These are phyloP conservation scores for Trichoderma arundinaceum DNA, from an alignment of 2,329 filamentous ascomycete genomes.

Conservation along the genomic window DNA sequence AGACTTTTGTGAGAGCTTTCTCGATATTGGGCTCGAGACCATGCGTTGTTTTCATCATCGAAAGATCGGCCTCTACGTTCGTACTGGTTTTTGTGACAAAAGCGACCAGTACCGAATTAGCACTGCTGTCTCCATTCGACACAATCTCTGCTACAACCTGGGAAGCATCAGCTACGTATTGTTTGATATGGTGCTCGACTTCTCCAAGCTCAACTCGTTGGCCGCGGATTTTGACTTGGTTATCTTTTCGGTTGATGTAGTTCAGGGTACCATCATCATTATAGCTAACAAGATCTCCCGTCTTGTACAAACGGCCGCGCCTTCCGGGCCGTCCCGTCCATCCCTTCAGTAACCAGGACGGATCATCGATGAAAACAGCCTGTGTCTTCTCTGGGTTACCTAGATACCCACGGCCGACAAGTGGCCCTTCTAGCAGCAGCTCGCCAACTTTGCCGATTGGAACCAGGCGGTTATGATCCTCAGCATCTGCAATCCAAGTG, in stretches of 20 bases:
- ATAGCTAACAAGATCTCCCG: conserved; percentile 41
- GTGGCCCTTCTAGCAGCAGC: conserved; percentile 55
- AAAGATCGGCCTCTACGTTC: too few relatives aligned
- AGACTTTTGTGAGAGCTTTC: too few relatives aligned
- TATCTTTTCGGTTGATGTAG: conserved; percentile 37
- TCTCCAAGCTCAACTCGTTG: conserved; percentile 35
- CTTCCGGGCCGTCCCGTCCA: conserved; percentile 30
- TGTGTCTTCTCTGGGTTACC: conserved; percentile 57
- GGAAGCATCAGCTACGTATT: conserved; percentile 2
- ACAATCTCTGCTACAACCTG: conserved; percentile 10
- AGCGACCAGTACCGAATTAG: too few relatives aligned
- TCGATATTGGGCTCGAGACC: not conserved
- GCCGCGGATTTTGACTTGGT: conserved; percentile 40
- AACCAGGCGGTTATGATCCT: conserved; percentile 46
- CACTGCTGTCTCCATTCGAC: conserved; percentile 19
- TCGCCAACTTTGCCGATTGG: conserved; percentile 52
- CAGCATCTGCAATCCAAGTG: conserved; percentile 50
- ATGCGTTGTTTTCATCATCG: too few relatives aligned
- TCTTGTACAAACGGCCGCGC: conserved; percentile 31
- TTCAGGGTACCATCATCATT: conserved; percentile 37
- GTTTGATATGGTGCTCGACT: conserved; percentile 29
- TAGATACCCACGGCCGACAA: conserved; percentile 61
- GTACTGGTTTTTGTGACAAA: not conserved
- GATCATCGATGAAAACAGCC: conserved; percentile 56
- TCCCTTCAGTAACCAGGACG: conserved; percentile 51